phyloP scores from a whole-genome alignment of 2,329 filamentous ascomycete genomes.

The Chrysosporium queenslandicum region DNA sequence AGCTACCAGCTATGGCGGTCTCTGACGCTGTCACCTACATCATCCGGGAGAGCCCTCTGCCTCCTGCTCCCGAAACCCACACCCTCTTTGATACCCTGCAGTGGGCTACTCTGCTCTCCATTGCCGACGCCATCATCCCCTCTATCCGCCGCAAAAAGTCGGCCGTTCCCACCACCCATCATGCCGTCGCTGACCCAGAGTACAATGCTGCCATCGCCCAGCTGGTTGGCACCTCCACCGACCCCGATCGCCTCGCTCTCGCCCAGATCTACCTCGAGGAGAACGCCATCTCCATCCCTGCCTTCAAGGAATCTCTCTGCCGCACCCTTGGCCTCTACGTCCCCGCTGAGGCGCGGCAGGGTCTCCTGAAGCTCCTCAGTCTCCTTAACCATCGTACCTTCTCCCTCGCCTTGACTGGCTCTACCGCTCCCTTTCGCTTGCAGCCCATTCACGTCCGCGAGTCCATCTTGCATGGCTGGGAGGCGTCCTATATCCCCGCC shows the following conservation, averaged over 20 bases:
- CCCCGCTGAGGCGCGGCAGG: constrained; percentile 40
- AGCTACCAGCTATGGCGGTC: background rate
- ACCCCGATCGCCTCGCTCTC: constrained; percentile 28
- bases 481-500: constrained; percentile 42
- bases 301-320: constrained; percentile 42
- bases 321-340: constrained; percentile 43
- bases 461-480: constrained; percentile 45
- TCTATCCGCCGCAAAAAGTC: constrained; percentile 37
- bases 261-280: constrained; percentile 42
- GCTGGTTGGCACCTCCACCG: constrained; percentile 21
- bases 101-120: constrained; percentile 49
- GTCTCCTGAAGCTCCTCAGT: constrained; percentile 44
- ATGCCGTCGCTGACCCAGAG: constrained; percentile 33
- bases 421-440: constrained; percentile 44
- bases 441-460: constrained; percentile 48
- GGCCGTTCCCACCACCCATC: constrained; percentile 27
- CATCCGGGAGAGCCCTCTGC: constrained; percentile 38
- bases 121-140: constrained; percentile 50
- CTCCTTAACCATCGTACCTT: constrained; percentile 47
- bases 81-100: constrained; percentile 46
- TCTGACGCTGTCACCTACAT: constrained; percentile 18
- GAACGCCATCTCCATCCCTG: constrained; percentile 39
- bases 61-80: constrained; percentile 36
- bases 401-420: constrained; percentile 49
- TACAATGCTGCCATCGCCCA: constrained; percentile 32